These are phyloP conservation scores for Neckera pumila DNA, from an alignment of 225 moss, liverwort and hornwort species.

Conservation along the genomic window DNA sequence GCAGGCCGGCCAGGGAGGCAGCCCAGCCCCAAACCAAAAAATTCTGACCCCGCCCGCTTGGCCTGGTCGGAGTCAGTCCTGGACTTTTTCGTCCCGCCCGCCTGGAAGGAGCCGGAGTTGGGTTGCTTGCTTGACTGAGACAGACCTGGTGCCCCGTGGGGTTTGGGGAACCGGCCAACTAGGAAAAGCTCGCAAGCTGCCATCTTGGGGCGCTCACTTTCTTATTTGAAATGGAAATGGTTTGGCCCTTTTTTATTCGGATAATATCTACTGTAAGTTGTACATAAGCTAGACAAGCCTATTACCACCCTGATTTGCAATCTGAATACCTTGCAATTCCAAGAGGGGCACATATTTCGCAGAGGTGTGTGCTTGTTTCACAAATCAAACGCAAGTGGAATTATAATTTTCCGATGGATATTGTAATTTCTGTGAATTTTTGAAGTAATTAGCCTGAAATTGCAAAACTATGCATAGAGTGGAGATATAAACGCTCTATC, in stretches of 20 bases:
- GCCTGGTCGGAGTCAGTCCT: background rate
- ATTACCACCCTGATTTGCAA: too few species aligned
- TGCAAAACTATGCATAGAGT: too few species aligned
- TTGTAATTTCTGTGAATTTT: too few species aligned
- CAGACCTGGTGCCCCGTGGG: background rate
- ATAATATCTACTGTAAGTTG: background rate
- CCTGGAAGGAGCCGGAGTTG: background rate
- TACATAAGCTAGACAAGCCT: too few species aligned
- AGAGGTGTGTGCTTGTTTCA: too few species aligned
- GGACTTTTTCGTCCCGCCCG: background rate
- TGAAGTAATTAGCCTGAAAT: too few species aligned
- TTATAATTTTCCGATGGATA: too few species aligned
- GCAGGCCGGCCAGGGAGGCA: background rate
- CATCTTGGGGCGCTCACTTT: background rate
- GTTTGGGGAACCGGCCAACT: background rate
- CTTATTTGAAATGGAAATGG: background rate
- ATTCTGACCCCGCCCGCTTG: background rate
- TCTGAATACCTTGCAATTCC: too few species aligned
- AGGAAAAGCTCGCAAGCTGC: background rate
- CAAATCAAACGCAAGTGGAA: too few species aligned
- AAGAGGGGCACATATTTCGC: too few species aligned
- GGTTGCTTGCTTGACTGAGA: background rate
- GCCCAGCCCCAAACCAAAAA: background rate
- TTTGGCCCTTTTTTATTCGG: background rate
- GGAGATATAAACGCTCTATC: too few species aligned